Evolutionary conservation across 75 land plant species (phyloP).

Genomic region (Selaginella tamariscina): DNA sequence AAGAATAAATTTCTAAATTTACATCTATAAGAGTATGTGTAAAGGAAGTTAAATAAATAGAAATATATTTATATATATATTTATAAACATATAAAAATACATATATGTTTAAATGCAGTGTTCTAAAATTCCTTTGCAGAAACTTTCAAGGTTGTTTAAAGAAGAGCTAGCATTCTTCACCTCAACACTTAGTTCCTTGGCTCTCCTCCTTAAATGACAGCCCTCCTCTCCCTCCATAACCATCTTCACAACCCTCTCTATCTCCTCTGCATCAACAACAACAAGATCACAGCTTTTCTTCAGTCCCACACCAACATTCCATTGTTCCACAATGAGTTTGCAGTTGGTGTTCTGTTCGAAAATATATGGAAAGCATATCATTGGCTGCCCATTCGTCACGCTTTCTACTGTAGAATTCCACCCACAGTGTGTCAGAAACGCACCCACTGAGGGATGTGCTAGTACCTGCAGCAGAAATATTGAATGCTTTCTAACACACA

Average conservation of each 20-base stretch:
- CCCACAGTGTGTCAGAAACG: conserved; percentile 1
- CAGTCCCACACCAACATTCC: conserved; percentile 3
- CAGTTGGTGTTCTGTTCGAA: background rate
- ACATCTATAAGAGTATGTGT: too few relatives aligned
- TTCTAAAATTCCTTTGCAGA: too few relatives aligned
- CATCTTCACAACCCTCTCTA: background rate
- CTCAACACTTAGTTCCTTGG: background rate
- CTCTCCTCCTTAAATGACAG: background rate
- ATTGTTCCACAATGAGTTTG: conserved; percentile 3
- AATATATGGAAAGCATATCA: background rate
- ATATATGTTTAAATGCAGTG: too few relatives aligned
- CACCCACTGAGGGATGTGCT: background rate
- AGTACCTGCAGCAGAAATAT: too few relatives aligned
- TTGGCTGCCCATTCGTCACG: background rate
- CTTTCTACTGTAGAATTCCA: conserved; percentile 9
- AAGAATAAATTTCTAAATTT: too few relatives aligned
- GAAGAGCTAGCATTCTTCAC: too few relatives aligned
- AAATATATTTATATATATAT: too few relatives aligned
- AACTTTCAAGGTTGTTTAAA: too few relatives aligned
- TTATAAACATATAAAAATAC: too few relatives aligned
- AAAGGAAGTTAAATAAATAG: too few relatives aligned
- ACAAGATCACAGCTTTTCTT: background rate
- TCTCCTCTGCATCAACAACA: background rate
- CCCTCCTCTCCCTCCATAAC: background rate
- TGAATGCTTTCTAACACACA: too few relatives aligned